Conservation (phyloP, 495 filamentous ascomycete species). For the Aspergillus leporis region DNA sequence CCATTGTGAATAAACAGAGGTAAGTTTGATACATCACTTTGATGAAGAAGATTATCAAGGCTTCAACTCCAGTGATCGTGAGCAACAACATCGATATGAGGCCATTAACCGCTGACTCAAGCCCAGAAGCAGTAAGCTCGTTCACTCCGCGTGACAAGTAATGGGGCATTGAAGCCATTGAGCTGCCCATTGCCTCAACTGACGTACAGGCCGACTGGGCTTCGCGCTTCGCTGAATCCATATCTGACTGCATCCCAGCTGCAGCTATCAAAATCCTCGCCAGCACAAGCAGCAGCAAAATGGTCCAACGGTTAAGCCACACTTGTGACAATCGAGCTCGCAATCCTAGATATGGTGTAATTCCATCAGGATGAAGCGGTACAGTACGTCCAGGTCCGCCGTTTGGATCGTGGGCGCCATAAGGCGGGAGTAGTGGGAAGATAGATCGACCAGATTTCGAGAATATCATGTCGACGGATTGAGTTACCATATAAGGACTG, state of each 20-base stretch:
- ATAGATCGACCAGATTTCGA: conserved; percentile 33
- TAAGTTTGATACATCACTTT: conserved; percentile 88
- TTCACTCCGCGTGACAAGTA: conserved; percentile 90
- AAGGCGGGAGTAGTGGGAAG: conserved; percentile 47
- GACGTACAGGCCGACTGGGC: conserved; percentile 84
- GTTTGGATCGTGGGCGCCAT: conserved; percentile 43
- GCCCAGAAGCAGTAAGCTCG: conserved; percentile 70
- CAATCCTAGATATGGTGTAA: conserved; percentile 92
- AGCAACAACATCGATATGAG: conserved; percentile 74
- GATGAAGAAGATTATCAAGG: conserved; percentile 85
- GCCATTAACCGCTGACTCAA: conserved; percentile 75
- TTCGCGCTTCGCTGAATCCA: conserved; percentile 73
- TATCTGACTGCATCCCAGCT: conserved; percentile 64
- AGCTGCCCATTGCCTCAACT: conserved; percentile 91
- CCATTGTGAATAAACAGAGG: conserved; percentile 79
- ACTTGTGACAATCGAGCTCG: conserved; percentile 87
- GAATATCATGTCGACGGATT: conserved; percentile 31
- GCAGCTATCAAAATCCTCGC: conserved; percentile 76
- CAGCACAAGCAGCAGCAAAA: conserved; percentile 82
- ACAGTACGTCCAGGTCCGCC: conserved; percentile 29
- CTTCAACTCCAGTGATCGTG: conserved; percentile 79
- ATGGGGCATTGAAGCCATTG: conserved; percentile 97
- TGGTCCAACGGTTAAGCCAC: conserved; percentile 97
- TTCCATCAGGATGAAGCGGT: conserved; percentile 64
- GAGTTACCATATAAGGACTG: background rate